Evolutionary conservation across 768 basidiomycete species (phyloP).

Genomic region (Clitopilus hobsonii): DNA sequence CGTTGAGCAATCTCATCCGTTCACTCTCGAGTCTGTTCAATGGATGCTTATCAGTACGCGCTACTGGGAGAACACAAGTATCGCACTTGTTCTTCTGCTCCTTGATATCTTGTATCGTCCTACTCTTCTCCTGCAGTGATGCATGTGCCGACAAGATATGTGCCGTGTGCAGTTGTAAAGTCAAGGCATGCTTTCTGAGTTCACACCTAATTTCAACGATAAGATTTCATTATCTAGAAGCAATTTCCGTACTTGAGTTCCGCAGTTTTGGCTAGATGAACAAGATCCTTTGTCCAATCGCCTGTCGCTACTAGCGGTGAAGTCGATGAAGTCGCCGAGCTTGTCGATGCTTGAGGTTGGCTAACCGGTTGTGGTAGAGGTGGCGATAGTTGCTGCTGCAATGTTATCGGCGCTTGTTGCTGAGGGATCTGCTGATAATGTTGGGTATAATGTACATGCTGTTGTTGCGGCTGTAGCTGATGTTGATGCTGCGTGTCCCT

Average conservation of each 20-base stretch:
- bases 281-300: slow-evolving; percentile 84
- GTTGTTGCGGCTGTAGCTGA: slow-evolving; percentile 6
- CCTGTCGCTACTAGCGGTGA: slow-evolving; percentile 70
- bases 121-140: slow-evolving; percentile 71
- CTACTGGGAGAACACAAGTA: neutral
- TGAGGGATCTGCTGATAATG: slow-evolving; percentile 13
- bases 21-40: slow-evolving; percentile 72
- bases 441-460: slow-evolving; percentile 15
- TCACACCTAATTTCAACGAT: slow-evolving; percentile 4
- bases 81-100: slow-evolving; percentile 83
- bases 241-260: slow-evolving; percentile 70
- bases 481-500: slow-evolving; percentile 23
- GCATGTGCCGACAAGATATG: slow-evolving; percentile 84
- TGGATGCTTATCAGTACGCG: neutral
- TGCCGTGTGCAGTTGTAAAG: slow-evolving; percentile 81
- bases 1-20: slow-evolving; percentile 59
- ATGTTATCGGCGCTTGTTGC: slow-evolving; percentile 10
- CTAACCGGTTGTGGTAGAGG: slow-evolving; percentile 16
- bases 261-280: slow-evolving; percentile 82
- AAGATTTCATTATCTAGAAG: slow-evolving; percentile 1
- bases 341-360: slow-evolving; percentile 15
- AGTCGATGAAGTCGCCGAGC: slow-evolving; percentile 14
- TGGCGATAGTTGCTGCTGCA: slow-evolving; percentile 24
- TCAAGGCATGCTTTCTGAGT: slow-evolving; percentile 74
- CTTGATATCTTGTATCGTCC: slow-evolving; percentile 72